phyloP scores from a whole-genome alignment of 306 rosid genomes.

The Mucuna pruriens region DNA sequence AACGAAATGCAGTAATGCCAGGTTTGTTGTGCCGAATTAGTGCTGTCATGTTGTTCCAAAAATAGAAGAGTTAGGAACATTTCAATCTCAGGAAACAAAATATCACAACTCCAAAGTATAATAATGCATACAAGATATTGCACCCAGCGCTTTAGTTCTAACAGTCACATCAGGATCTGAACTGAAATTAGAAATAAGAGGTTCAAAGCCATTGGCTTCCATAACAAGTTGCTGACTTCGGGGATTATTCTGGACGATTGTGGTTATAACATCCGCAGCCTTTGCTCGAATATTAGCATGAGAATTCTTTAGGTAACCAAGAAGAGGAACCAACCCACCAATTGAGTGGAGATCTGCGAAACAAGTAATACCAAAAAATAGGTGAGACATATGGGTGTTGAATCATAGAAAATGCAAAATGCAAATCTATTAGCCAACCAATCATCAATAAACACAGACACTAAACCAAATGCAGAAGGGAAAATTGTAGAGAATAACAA shows the following conservation, averaged over 20 bases:
- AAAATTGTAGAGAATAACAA: neutral
- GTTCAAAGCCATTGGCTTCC: constrained; percentile 92
- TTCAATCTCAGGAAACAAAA: neutral
- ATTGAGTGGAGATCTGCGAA: constrained; percentile 78
- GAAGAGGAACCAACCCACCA: constrained; percentile 91
- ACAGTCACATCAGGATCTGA: constrained; percentile 82
- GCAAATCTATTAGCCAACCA: neutral
- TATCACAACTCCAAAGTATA: neutral
- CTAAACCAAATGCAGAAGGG: neutral
- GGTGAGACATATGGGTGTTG: constrained; percentile 25
- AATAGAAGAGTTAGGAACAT: constrained; percentile 34
- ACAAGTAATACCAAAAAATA: constrained; percentile 28
- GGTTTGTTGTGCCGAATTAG: constrained; percentile 84
- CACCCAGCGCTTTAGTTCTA: constrained; percentile 84
- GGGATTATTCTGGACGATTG: constrained; percentile 94
- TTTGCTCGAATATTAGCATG: constrained; percentile 93
- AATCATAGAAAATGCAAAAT: neutral
- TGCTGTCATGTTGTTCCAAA: constrained; percentile 57
- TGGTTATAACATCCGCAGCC: constrained; percentile 93
- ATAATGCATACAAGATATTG: constrained; percentile 79
- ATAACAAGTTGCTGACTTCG: constrained; percentile 86
- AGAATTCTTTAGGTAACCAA: constrained; percentile 75
- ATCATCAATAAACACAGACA: neutral
- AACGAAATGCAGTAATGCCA: constrained; percentile 75
- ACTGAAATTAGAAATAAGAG: constrained; percentile 70